A percentile compares a stretch with the other conserved stretches of the same genome.
Conservation (phyloP, 1,139 yeast genomes). For the Yamadazyma jaroonii region DNA sequence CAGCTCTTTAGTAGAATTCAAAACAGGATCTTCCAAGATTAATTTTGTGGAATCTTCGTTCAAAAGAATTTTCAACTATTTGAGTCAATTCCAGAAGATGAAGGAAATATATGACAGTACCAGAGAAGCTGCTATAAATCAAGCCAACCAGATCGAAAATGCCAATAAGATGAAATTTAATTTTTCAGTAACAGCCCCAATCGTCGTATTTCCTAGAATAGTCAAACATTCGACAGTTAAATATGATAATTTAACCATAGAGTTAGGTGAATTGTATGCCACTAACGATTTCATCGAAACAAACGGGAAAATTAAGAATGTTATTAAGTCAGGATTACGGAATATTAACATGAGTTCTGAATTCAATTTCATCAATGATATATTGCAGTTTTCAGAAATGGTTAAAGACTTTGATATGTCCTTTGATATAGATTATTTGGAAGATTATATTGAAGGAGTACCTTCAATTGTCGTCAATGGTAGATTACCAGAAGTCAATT, state of each 20-base stretch:
- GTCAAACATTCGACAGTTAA: constrained; percentile 37
- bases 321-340: constrained; percentile 65
- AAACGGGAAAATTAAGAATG: constrained; percentile 31
- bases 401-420: constrained; percentile 67
- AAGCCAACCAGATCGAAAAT: constrained; percentile 63
- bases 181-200: constrained; percentile 75
- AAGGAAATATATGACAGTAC: constrained; percentile 85
- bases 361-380: constrained; percentile 47
- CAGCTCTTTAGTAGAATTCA: constrained; percentile 60
- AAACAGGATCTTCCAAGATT: constrained; percentile 70
- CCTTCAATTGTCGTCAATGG: constrained; percentile 62
- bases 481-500: constrained; percentile 59
- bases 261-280: constrained; percentile 81
- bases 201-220: constrained; percentile 70
- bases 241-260: constrained; percentile 65
- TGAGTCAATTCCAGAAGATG: constrained; percentile 80
- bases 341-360: constrained; percentile 64
- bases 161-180: constrained; percentile 69
- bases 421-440: constrained; percentile 59
- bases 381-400: constrained; percentile 57
- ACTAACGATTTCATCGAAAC: constrained; percentile 51
- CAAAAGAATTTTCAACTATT: constrained; percentile 60
- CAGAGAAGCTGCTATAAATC: constrained; percentile 73
- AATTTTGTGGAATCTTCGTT: constrained; percentile 83
- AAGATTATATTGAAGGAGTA: constrained; percentile 30